Conservation (phyloP, 257 asterid genomes). For the Petrea volubilis region DNA sequence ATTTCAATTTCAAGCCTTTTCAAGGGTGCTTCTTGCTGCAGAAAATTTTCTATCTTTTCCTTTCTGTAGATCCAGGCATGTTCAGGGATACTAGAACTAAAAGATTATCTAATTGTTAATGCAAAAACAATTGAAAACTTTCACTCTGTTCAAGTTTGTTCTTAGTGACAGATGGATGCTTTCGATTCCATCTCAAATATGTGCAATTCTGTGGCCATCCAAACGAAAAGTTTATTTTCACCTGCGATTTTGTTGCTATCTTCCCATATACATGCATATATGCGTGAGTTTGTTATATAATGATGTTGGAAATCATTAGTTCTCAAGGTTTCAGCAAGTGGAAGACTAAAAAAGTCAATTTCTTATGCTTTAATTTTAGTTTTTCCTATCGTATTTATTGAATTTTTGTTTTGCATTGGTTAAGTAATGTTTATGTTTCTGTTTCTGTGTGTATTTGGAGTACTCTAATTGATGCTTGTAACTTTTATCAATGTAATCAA, state of each 20-base stretch:
- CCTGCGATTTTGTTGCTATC: neutral
- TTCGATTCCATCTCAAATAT: neutral
- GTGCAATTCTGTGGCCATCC: neutral
- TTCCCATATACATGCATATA: neutral
- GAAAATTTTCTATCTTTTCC: neutral
- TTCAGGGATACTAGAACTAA: neutral
- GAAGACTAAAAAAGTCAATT: neutral
- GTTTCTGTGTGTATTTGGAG: conserved; percentile 1
- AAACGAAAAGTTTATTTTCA: neutral
- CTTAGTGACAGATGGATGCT: conserved; percentile 7
- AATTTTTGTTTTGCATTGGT: neutral
- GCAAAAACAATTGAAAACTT: neutral
- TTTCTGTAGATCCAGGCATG: neutral
- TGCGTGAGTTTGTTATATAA: neutral
- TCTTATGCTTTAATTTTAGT: conserved; percentile 6
- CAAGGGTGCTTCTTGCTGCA: neutral
- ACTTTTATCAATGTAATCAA: neutral
- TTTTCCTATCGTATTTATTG: neutral
- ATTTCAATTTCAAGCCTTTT: conserved; percentile 11
- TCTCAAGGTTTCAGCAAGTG: neutral
- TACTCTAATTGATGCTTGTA: neutral
- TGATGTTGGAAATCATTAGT: neutral
- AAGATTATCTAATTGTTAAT: neutral
- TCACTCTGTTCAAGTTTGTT: neutral
- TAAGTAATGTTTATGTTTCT: neutral